A percentile compares a stretch with the other conserved stretches of the same genome.
phyloP scores from a whole-genome alignment of 2,329 filamentous ascomycete species.

The Colletotrichum aenigma region DNA sequence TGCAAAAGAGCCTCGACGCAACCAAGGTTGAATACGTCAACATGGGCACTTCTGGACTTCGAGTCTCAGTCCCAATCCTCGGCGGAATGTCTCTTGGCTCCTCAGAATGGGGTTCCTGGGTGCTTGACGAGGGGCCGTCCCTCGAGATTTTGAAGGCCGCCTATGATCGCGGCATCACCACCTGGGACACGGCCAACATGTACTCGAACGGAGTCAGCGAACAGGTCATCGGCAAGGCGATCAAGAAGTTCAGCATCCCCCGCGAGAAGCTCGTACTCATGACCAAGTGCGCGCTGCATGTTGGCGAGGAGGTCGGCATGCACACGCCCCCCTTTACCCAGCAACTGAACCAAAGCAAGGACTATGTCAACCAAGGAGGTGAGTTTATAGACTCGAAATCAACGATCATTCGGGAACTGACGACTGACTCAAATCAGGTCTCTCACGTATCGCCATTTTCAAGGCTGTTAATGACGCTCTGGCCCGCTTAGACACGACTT shows the following conservation, averaged over 20 bases:
- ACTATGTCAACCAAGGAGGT: slow-evolving; percentile 38
- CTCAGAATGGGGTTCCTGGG: slow-evolving; percentile 12
- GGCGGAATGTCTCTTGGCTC: slow-evolving; percentile 21
- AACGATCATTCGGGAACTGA: neutral
- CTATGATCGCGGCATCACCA: slow-evolving; percentile 21
- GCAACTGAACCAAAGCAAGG: slow-evolving; percentile 27
- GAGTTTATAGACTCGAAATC: accelerated
- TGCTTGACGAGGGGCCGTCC: slow-evolving; percentile 3
- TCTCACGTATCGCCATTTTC: slow-evolving; percentile 25
- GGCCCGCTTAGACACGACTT: slow-evolving; percentile 44
- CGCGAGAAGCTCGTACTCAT: slow-evolving; percentile 68
- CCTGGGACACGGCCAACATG: slow-evolving; percentile 55
- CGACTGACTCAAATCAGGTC: slow-evolving; percentile 39
- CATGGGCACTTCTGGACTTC: slow-evolving; percentile 23
- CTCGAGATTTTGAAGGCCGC: slow-evolving; percentile 17
- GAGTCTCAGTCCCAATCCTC: slow-evolving; percentile 6
- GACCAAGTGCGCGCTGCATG: slow-evolving; percentile 48
- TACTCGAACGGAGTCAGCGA: slow-evolving; percentile 69
- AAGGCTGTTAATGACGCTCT: slow-evolving; percentile 49
- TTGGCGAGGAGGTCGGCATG: slow-evolving; percentile 33
- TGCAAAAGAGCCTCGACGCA: slow-evolving; percentile 26
- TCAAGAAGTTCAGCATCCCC: slow-evolving; percentile 68
- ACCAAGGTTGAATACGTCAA: slow-evolving; percentile 50
- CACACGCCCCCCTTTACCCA: neutral
- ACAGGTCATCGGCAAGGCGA: slow-evolving; percentile 66